Evolutionary conservation across 106 monocot species (phyloP).

Genomic region (Apostasia shenzhenica): DNA sequence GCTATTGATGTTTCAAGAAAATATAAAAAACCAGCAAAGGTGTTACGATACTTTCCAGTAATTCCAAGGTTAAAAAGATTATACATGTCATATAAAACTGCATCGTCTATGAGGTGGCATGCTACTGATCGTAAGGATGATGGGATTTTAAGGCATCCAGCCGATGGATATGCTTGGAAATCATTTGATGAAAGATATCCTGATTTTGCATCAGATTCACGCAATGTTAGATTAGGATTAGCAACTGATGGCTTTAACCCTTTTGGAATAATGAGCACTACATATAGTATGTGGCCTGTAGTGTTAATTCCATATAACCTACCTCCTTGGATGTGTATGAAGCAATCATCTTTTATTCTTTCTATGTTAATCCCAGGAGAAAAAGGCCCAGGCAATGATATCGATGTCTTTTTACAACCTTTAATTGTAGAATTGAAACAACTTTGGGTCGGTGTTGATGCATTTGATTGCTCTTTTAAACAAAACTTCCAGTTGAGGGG

Average conservation of each 20-base stretch:
- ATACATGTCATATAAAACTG: no score
- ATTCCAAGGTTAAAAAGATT: no score
- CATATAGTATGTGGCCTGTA: background rate
- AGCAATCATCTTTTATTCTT: background rate
- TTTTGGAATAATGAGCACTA: background rate
- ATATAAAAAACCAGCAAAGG: no score
- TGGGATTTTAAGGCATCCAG: background rate
- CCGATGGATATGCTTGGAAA: no score
- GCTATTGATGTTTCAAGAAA: no score
- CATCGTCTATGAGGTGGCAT: no score
- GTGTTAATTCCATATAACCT: background rate
- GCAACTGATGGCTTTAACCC: conserved; percentile 5
- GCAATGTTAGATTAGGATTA: background rate
- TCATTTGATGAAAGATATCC: no score
- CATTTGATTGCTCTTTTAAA: background rate
- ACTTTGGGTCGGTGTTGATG: background rate
- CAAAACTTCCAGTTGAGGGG: background rate
- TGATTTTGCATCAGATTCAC: no score
- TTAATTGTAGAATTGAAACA: background rate
- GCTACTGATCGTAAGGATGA: no score
- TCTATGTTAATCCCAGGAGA: background rate
- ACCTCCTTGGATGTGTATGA: background rate
- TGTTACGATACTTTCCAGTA: no score
- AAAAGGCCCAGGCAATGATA: background rate
- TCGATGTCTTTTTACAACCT: background rate